Conservation (phyloP, 1,139 yeast genomes). For the Candida pseudoviswanathii region DNA sequence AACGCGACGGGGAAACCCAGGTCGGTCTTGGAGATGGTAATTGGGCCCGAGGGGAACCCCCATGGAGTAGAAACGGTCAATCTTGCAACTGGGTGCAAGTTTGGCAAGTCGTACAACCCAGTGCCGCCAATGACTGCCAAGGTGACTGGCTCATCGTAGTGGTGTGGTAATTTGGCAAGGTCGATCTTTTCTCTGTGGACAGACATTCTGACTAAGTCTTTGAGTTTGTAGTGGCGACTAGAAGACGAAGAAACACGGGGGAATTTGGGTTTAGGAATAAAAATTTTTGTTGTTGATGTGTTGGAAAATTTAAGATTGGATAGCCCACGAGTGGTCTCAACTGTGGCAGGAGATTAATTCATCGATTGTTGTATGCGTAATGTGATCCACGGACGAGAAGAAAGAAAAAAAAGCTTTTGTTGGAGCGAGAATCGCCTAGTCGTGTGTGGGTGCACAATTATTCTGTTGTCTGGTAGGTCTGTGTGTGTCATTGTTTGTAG, state of each 20-base stretch:
- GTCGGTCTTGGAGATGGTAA: slow-evolving; percentile 77
- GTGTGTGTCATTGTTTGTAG: neutral
- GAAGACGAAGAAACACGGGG: neutral
- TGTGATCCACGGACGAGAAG: too few species aligned
- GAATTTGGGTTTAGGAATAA: neutral
- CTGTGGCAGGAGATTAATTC: neutral
- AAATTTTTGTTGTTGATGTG: neutral
- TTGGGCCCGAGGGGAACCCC: slow-evolving; percentile 95
- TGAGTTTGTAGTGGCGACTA: neutral
- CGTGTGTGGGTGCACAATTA: neutral
- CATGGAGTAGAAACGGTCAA: slow-evolving; percentile 87
- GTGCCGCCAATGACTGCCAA: slow-evolving; percentile 97
- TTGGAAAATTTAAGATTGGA: neutral
- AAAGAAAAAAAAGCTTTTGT: neutral
- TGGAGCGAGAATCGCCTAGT: neutral
- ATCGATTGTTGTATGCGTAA: too few species aligned
- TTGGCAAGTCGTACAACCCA: slow-evolving; percentile 87
- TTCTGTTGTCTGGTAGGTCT: neutral
- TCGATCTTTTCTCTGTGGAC: slow-evolving; percentile 36
- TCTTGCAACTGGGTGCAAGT: slow-evolving; percentile 82
- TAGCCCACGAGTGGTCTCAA: neutral
- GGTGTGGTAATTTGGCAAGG: slow-evolving; percentile 36
- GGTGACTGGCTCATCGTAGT: slow-evolving; percentile 51
- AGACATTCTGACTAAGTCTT: slow-evolving; percentile 29
- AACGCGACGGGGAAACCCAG: slow-evolving; percentile 89